Evolutionary conservation across 202 grass and related monocot genomes (phyloP).

Genomic region (Musa balbisiana): DNA sequence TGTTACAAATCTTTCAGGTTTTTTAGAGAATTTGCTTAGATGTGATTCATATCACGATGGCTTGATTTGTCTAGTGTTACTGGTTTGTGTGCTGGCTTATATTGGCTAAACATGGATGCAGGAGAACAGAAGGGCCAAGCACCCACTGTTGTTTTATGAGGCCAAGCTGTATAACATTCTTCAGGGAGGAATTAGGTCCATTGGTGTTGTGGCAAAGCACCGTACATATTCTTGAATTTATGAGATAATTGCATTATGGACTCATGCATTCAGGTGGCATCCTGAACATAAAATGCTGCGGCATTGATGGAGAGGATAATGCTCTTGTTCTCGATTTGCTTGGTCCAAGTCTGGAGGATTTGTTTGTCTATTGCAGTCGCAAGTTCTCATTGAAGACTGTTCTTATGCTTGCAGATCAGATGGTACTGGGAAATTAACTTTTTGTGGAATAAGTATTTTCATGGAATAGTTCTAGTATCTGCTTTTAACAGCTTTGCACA

Average conservation of each 20-base stretch:
- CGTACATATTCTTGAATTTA: neutral
- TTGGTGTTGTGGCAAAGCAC: neutral
- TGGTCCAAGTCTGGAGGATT: conserved; percentile 77
- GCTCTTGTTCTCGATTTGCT: conserved; percentile 85
- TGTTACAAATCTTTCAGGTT: too few relatives aligned
- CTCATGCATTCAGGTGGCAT: conserved; percentile 64
- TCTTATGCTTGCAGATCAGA: conserved; percentile 92
- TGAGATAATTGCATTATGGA: conserved; percentile 7
- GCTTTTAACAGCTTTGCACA: too few relatives aligned
- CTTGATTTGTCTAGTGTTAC: neutral
- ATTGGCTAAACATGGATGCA: conserved; percentile 20
- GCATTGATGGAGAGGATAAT: conserved; percentile 78
- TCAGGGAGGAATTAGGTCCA: conserved; percentile 43
- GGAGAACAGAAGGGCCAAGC: conserved; percentile 79
- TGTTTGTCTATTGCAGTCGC: conserved; percentile 78
- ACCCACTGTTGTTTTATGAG: conserved; percentile 90
- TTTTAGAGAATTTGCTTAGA: too few relatives aligned
- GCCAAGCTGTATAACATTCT: conserved; percentile 86
- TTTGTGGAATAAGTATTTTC: neutral
- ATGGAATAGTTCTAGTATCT: too few relatives aligned
- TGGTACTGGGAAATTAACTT: conserved; percentile 38
- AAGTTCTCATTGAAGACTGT: conserved; percentile 90
- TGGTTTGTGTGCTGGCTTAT: neutral
- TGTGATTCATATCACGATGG: too few relatives aligned
- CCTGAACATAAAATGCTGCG: conserved; percentile 81